A percentile compares a stretch with the other conserved stretches of the same genome.
phyloP scores from a whole-genome alignment of 495 filamentous ascomycete genomes.

The Xylaria palmicola region DNA sequence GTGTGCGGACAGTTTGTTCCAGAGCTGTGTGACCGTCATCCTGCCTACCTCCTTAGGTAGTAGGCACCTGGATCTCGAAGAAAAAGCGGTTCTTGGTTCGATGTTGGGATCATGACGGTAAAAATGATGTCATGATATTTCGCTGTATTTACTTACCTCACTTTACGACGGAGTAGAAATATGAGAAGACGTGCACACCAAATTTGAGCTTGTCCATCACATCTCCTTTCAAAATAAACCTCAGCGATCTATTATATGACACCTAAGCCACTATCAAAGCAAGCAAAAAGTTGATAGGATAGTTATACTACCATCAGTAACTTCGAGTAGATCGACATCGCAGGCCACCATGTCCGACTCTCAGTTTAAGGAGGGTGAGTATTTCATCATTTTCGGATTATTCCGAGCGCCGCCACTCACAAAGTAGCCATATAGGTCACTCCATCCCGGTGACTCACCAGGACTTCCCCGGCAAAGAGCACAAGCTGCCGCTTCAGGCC shows the following conservation, averaged over 20 bases:
- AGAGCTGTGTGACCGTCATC: constrained; percentile 1
- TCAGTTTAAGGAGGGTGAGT: constrained; percentile 55
- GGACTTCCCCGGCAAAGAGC: constrained; percentile 65
- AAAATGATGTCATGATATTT: constrained; percentile 13
- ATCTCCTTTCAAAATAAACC: neutral
- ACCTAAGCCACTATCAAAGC: too few relatives aligned
- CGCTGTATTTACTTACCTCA: neutral
- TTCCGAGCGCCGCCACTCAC: neutral
- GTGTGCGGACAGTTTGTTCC: constrained; percentile 8
- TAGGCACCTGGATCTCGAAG: too few relatives aligned
- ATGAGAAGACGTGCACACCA: neutral
- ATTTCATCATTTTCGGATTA: neutral
- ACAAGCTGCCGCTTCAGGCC: constrained; percentile 62
- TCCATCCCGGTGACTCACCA: constrained; percentile 67
- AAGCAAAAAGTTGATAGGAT: too few relatives aligned
- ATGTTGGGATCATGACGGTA: constrained; percentile 8
- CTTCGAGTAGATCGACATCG: too few relatives aligned
- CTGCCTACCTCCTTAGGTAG: neutral
- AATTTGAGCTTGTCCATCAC: neutral
- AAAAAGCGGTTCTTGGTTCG: constrained; percentile 1
- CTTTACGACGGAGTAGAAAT: neutral
- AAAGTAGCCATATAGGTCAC: constrained; percentile 52
- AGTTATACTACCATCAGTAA: too few relatives aligned
- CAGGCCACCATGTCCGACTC: constrained; percentile 38
- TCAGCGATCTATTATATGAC: neutral